These are phyloP conservation scores for Trichoderma atrobrunneum DNA, from an alignment of 2,329 filamentous ascomycete species.

Conservation along the genomic window DNA sequence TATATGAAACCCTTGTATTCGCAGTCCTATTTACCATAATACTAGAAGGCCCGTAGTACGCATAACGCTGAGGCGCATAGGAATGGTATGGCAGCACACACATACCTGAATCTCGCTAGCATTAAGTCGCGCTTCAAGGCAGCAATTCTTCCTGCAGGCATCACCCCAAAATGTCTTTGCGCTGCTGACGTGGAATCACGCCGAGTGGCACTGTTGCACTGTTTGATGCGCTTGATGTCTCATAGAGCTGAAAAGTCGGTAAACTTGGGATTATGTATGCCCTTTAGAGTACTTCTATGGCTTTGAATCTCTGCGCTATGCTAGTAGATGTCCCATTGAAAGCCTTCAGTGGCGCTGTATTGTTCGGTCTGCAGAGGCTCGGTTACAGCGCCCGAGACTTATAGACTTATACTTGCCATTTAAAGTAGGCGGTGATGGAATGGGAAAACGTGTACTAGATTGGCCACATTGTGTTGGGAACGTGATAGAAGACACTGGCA, in stretches of 20 bases:
- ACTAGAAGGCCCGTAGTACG: not conserved
- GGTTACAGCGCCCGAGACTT: not conserved
- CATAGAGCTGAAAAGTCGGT: not conserved
- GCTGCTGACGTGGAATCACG: not conserved
- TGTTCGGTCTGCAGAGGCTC: not conserved
- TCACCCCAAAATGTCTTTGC: not conserved
- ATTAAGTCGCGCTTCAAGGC: not conserved
- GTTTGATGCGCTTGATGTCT: not conserved
- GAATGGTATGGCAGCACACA: not conserved
- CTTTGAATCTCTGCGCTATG: not conserved
- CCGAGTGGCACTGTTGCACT: not conserved
- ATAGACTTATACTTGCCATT: not conserved
- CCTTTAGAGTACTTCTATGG: not conserved
- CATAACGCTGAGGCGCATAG: not conserved
- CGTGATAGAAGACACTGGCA: not conserved
- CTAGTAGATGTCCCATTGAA: not conserved
- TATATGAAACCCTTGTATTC: not conserved
- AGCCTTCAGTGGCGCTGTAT: not conserved
- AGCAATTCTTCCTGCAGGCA: not conserved
- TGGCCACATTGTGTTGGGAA: not conserved
- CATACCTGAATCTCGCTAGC: not conserved
- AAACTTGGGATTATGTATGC: not conserved
- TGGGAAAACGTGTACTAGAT: not conserved
- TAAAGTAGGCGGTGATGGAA: not conserved
- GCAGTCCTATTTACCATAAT: not conserved